Evolutionary conservation across 2,329 filamentous ascomycete species (phyloP).

Genomic region (Talaromyces rugulosus): DNA sequence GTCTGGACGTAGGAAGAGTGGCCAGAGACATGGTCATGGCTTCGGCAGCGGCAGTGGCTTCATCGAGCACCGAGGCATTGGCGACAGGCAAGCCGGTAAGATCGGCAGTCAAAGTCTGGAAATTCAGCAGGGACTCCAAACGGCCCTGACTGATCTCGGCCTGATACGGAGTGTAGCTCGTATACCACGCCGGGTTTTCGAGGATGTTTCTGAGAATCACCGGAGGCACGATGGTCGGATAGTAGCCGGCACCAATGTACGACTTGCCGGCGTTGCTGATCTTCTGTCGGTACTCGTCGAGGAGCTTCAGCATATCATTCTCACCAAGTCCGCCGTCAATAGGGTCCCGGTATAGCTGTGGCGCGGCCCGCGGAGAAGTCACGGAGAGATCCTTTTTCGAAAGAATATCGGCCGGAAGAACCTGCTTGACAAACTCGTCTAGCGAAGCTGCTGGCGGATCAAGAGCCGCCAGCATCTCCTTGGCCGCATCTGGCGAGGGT

Average conservation of each 20-base stretch:
- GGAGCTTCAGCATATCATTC: conserved; percentile 38
- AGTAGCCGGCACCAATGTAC: conserved; percentile 86
- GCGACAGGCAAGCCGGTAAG: conserved; percentile 81
- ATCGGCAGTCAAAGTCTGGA: conserved; percentile 88
- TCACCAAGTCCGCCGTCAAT: conserved; percentile 44
- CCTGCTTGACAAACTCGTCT: conserved; percentile 79
- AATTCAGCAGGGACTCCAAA: conserved; percentile 88
- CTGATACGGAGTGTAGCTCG: conserved; percentile 96
- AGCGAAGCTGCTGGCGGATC: conserved; percentile 69
- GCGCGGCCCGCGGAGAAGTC: conserved; percentile 40
- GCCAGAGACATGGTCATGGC: conserved; percentile 92
- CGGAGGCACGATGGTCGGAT: conserved; percentile 76
- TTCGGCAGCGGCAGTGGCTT: conserved; percentile 88
- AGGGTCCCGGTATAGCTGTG: conserved; percentile 34
- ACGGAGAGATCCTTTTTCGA: conserved; percentile 62
- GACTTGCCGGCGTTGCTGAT: conserved; percentile 60
- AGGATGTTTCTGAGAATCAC: conserved; percentile 91
- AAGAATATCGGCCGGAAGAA: conserved; percentile 75
- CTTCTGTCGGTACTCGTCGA: conserved; percentile 43
- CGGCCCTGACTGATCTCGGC: conserved; percentile 95
- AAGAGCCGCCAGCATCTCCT: conserved; percentile 75
- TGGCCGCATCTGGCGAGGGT: conserved; percentile 64
- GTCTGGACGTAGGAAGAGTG: conserved; percentile 64
- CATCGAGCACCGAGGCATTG: conserved; percentile 87
- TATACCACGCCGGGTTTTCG: conserved; percentile 95